Evolutionary conservation across 2,329 filamentous ascomycete genomes (phyloP).

Genomic region (Teratosphaeriaceae sp.): DNA sequence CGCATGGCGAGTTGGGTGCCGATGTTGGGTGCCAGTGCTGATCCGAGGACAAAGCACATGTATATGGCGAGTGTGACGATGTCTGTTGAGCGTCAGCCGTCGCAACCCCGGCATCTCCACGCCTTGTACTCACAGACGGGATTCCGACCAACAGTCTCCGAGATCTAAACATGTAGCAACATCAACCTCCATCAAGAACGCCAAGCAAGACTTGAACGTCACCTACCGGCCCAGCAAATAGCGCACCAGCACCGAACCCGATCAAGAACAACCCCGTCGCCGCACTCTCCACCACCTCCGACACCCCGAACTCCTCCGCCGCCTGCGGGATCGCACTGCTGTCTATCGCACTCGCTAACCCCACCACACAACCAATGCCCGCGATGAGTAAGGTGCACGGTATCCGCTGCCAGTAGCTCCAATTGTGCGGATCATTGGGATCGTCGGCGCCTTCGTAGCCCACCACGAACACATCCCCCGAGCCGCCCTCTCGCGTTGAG

Average conservation of each 20-base stretch:
- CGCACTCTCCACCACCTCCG: conserved; percentile 45
- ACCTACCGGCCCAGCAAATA: conserved; percentile 45
- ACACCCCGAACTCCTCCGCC: conserved; percentile 41
- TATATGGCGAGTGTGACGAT: conserved; percentile 40
- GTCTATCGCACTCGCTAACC: conserved; percentile 48
- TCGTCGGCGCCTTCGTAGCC: conserved; percentile 32
- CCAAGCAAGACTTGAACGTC: no score
- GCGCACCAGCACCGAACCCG: conserved; percentile 41
- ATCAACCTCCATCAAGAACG: no score
- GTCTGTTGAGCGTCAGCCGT: no score
- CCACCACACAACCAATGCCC: conserved; percentile 45
- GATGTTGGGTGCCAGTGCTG: conserved; percentile 42
- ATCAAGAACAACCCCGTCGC: conserved; percentile 38
- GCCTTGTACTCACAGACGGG: conserved; percentile 33
- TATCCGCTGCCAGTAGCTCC: conserved; percentile 25
- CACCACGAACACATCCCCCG: conserved; percentile 34
- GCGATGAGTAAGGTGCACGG: conserved; percentile 30
- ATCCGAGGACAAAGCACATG: conserved; percentile 45
- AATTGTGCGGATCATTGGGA: conserved; percentile 33
- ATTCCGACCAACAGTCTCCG: conserved; percentile 40
- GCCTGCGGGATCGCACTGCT: conserved; percentile 43
- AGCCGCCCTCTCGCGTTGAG: conserved; percentile 30
- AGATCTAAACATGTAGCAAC: no score
- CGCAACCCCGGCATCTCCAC: no score
- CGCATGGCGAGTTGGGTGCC: conserved; percentile 43